These are phyloP conservation scores for Verticillium nonalfalfae DNA, from an alignment of 2,329 filamentous ascomycete genomes.

Conservation along the genomic window DNA sequence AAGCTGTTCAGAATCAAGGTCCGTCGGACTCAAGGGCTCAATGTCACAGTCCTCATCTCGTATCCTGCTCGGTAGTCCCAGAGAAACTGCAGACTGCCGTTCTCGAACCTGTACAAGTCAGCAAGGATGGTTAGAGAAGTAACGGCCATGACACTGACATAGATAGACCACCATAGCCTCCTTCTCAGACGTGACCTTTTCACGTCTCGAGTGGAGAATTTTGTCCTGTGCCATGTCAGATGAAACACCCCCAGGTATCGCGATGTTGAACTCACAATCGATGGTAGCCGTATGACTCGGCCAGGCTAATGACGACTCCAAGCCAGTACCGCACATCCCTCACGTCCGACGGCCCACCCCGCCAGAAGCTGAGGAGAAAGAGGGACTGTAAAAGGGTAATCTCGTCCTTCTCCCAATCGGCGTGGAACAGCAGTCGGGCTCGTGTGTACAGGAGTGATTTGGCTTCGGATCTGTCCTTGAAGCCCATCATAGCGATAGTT, in stretches of 20 bases:
- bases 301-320: conserved; percentile 41
- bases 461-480: conserved; percentile 39
- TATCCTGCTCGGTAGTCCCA: conserved; percentile 28
- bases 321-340: conserved; percentile 43
- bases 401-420: conserved; percentile 44
- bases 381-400: conserved; percentile 42
- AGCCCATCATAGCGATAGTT: conserved; percentile 35
- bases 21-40: conserved; percentile 21
- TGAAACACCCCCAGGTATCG: neutral
- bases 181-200: conserved; percentile 30
- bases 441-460: conserved; percentile 43
- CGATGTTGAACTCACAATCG: conserved; percentile 18
- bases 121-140: neutral
- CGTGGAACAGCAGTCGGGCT: conserved; percentile 43
- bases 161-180: conserved; percentile 49
- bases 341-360: conserved; percentile 40
- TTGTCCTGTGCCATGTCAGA: neutral
- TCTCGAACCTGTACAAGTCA: conserved; percentile 22
- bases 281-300: conserved; percentile 41
- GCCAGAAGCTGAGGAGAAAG: conserved; percentile 51
- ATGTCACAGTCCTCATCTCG: conserved; percentile 31
- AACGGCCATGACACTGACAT: conserved; percentile 14
- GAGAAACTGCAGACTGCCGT: conserved; percentile 26
- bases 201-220: conserved; percentile 1
- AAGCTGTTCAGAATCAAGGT: conserved; percentile 22